Conservation (phyloP, 805 yeast species). For the Starmerella cellae region DNA sequence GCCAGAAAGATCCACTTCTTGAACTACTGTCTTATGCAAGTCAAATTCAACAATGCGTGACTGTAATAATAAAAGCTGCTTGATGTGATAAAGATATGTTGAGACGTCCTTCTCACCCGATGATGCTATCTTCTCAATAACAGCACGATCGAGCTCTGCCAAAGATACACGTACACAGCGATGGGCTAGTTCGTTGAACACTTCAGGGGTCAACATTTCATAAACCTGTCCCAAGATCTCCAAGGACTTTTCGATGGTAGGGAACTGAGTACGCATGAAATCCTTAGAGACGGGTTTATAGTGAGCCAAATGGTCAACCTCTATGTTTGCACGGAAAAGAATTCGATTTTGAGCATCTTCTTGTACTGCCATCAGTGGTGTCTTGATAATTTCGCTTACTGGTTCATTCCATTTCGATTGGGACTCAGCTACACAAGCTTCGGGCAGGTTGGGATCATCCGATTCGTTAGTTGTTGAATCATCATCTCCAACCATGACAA, state of each 20-base stretch:
- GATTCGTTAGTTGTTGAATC: no score
- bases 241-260: conserved; percentile 33
- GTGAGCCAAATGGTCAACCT: conserved; percentile 48
- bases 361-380: conserved; percentile 7
- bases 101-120: conserved; percentile 30
- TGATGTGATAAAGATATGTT: conserved; percentile 53
- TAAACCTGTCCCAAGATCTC: conserved; percentile 63
- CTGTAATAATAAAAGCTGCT: conserved; percentile 56
- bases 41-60: conserved; percentile 64
- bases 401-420: background rate
- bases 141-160: conserved; percentile 31
- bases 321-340: conserved; percentile 63
- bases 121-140: conserved; percentile 6
- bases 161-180: conserved; percentile 71
- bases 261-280: conserved; percentile 26
- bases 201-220: conserved; percentile 57
- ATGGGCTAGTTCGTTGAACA: conserved; percentile 83
- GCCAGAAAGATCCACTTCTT: conserved; percentile 72
- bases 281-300: conserved; percentile 56
- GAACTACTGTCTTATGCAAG: conserved; percentile 55
- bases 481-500: conserved; percentile 10
- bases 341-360: conserved; percentile 55
- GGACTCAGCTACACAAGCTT: background rate
- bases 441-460: no score
- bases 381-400: background rate